A percentile compares a stretch with the other conserved stretches of the same genome.
Evolutionary conservation across 129 eudicot genomes (phyloP).

Genomic region (Pittosporum tobira): DNA sequence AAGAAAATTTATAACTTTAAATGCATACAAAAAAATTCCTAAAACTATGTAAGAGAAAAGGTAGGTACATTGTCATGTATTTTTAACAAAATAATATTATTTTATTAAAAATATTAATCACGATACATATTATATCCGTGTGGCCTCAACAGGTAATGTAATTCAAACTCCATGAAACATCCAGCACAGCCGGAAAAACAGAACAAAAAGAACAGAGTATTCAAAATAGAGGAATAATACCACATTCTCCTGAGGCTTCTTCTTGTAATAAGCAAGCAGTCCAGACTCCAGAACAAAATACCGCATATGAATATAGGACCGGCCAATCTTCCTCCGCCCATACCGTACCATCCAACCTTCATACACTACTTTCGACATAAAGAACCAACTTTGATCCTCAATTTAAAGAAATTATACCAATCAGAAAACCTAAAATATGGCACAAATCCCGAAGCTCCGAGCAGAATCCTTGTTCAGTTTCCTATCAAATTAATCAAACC

Average conservation of each 20-base stretch:
- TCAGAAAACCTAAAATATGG: neutral
- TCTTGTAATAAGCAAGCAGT: constrained; percentile 87
- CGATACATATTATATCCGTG: too few relatives aligned
- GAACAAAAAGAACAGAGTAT: neutral
- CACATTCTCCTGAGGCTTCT: constrained; percentile 97
- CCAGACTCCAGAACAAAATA: constrained; percentile 87
- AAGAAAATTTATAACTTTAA: neutral
- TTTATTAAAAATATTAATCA: too few relatives aligned
- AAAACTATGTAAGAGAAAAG: too few relatives aligned
- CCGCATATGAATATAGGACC: constrained; percentile 93
- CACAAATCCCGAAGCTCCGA: constrained; percentile 19
- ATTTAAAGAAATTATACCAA: constrained; percentile 1
- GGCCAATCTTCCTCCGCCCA: constrained; percentile 93
- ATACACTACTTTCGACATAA: constrained; percentile 79
- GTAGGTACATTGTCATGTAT: too few relatives aligned
- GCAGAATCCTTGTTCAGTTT: constrained; percentile 3
- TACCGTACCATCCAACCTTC: constrained; percentile 99
- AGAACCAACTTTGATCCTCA: constrained; percentile 10
- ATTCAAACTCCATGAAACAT: neutral
- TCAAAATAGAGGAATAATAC: constrained; percentile 25
- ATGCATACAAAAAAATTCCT: neutral
- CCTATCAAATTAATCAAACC: constrained; percentile 17
- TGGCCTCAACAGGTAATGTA: too few relatives aligned
- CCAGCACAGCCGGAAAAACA: neutral
- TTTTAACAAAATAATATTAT: too few relatives aligned